Evolutionary conservation across 2,329 filamentous ascomycete genomes (phyloP), one percentile per base, ranked within the genome.

Genomic region (Claviceps capensis): DNA sequence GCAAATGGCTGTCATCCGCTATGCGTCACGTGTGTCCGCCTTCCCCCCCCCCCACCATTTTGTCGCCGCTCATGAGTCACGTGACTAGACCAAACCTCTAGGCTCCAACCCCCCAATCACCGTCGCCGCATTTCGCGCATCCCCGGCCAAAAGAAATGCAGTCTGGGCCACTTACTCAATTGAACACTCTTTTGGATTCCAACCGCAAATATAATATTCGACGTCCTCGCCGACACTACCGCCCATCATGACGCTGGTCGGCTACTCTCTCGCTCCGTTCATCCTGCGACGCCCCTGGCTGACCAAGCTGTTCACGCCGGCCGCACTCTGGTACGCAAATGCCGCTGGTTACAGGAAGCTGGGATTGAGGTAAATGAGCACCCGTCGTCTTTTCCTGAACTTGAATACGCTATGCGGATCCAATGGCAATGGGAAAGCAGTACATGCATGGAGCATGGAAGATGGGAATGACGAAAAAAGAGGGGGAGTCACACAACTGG

Each of bases 301-400:
- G 66, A 74, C 76, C 71, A 83, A 67, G 58, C 55, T 85, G 73
- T 73, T 97, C 70, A 81, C 75, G 75, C 93, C 93, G 60, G 67
- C 95, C 59, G 81, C 90, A 71, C 79, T 82, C 65, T 95, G 88
- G 88, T 97, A 97, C 76, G 73, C 74, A 72, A 85, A 91, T 68
- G 85, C 88, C 63, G 79, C 90, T 63, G 91, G 91, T 68, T 95
- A 96, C 80, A 85, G 89, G 73, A 82, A 91, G 80, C 78, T 96
- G 65, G 91, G 91, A 65, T 78, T 96, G 72, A 86, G 78, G 89
- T 95, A 85, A 49, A 49, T 30, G 6, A 26, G 17, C 23, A 34
- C 30, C 30, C 9, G 9, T 22, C 16, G 19, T 26, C 26, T 16
- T 7, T 7, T 17, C 44, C 38, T 37, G 36, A 17, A 30, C 34